phyloP scores from a whole-genome alignment of 108 stramenopile species.

The Schizochytrium sp. region DNA sequence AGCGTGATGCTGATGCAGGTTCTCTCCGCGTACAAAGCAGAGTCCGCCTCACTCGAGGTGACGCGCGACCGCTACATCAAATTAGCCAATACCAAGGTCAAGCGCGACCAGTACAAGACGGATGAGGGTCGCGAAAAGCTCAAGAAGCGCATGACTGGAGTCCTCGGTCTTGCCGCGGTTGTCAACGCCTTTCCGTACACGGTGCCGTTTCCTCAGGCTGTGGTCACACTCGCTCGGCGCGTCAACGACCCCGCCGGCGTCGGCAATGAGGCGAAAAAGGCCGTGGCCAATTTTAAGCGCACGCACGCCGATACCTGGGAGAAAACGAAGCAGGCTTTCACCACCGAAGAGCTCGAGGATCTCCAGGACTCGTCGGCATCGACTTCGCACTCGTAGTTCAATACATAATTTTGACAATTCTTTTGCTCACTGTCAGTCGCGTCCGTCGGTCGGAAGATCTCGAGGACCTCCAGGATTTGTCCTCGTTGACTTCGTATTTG shows the following conservation, averaged over 20 bases:
- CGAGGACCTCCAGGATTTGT: no score
- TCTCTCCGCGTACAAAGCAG: neutral
- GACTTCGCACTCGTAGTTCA: neutral
- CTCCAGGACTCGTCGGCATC: neutral
- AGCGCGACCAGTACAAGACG: slow-evolving; percentile 4
- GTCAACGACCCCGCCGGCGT: slow-evolving; percentile 3
- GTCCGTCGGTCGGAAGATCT: no score
- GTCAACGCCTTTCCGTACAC: slow-evolving; percentile 13
- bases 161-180: neutral
- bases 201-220: neutral
- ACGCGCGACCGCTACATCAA: neutral
- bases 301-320: slow-evolving; percentile 5
- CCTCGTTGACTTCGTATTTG: no score
- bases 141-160: slow-evolving; percentile 8
- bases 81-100: neutral
- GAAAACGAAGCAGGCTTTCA: neutral
- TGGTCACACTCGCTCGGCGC: neutral
- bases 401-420: no score
- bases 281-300: neutral
- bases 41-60: neutral
- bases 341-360: slow-evolving; percentile 8
- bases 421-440: no score
- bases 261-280: neutral
- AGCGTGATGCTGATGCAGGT: neutral
- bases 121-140: neutral